These are phyloP conservation scores for Beauveria scarabaeidicola DNA, from an alignment of 2,329 filamentous ascomycete genomes.

Conservation along the genomic window DNA sequence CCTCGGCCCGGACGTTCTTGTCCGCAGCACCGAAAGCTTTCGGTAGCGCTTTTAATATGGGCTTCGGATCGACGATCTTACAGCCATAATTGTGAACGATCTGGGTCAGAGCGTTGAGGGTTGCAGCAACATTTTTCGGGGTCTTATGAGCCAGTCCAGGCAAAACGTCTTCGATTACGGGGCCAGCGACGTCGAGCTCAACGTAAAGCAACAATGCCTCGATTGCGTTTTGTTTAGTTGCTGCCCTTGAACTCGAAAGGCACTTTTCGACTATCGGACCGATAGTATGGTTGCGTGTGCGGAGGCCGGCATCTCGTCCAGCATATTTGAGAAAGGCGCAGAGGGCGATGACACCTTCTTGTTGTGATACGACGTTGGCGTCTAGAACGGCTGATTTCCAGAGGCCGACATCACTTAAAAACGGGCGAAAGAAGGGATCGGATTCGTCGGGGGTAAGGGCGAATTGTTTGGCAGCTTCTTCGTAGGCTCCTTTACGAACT, in stretches of 20 bases:
- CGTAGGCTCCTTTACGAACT: slow-evolving; percentile 88
- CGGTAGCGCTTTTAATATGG: slow-evolving; percentile 76
- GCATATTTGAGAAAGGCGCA: slow-evolving; percentile 91
- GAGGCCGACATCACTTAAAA: slow-evolving; percentile 71
- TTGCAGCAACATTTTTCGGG: slow-evolving; percentile 71
- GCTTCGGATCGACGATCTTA: slow-evolving; percentile 88
- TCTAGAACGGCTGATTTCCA: slow-evolving; percentile 93
- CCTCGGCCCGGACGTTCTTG: slow-evolving; percentile 94
- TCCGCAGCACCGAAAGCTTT: slow-evolving; percentile 94
- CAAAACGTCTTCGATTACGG: slow-evolving; percentile 83
- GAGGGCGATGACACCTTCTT: slow-evolving; percentile 80
- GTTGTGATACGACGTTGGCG: slow-evolving; percentile 93
- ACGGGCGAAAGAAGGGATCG: slow-evolving; percentile 79
- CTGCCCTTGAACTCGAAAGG: slow-evolving; percentile 75
- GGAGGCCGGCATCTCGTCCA: slow-evolving; percentile 66
- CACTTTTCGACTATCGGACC: slow-evolving; percentile 84
- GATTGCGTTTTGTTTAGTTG: slow-evolving; percentile 76
- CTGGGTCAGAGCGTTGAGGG: slow-evolving; percentile 65
- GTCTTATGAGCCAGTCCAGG: slow-evolving; percentile 79
- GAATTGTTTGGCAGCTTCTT: slow-evolving; percentile 84
- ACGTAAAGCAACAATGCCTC: slow-evolving; percentile 84
- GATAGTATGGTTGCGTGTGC: slow-evolving; percentile 69
- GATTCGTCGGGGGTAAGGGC: slow-evolving; percentile 75
- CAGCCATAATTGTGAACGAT: slow-evolving; percentile 93
- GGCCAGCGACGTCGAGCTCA: slow-evolving; percentile 77